Conservation (phyloP, 2,329 filamentous ascomycete genomes). For the Trichoderma arundinaceum region DNA sequence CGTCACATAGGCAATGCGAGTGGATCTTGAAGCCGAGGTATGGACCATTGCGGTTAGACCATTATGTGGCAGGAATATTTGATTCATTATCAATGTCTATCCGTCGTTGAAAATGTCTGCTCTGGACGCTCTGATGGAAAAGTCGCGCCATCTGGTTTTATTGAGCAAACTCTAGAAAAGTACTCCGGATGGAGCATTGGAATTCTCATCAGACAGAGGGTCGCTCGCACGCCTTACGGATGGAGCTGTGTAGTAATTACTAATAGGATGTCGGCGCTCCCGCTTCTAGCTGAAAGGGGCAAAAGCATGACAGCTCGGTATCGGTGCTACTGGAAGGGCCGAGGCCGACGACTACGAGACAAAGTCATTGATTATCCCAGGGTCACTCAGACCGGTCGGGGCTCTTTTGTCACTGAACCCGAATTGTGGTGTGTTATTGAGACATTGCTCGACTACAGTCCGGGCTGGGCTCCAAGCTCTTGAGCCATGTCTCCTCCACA, state of each 20-base stretch:
- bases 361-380: conserved; percentile 17
- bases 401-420: conserved; percentile 24
- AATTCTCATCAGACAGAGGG: too few species aligned
- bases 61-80: not conserved
- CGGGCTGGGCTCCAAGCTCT: not conserved
- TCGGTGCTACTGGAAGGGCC: conserved; percentile 14
- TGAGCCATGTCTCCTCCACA: conserved; percentile 27
- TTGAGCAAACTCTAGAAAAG: not conserved
- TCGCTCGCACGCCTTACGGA: too few species aligned
- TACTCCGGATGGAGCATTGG: too few species aligned
- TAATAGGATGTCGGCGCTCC: not conserved
- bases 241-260: not conserved
- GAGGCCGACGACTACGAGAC: conserved; percentile 16
- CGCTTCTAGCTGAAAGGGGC: conserved; percentile 23
- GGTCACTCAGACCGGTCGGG: conserved; percentile 21
- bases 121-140: too few species aligned
- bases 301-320: conserved; percentile 6
- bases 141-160: not conserved
- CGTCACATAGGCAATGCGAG: not conserved
- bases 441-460: too few species aligned
- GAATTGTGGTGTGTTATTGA: not conserved
- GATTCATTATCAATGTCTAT: not conserved
- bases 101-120: too few species aligned
- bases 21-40: conserved; percentile 19
- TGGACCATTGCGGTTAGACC: not conserved